A percentile compares a stretch with the other conserved stretches of the same genome.
Conservation (phyloP, 495 filamentous ascomycete species). For the Staphylotrichum longicolle region DNA sequence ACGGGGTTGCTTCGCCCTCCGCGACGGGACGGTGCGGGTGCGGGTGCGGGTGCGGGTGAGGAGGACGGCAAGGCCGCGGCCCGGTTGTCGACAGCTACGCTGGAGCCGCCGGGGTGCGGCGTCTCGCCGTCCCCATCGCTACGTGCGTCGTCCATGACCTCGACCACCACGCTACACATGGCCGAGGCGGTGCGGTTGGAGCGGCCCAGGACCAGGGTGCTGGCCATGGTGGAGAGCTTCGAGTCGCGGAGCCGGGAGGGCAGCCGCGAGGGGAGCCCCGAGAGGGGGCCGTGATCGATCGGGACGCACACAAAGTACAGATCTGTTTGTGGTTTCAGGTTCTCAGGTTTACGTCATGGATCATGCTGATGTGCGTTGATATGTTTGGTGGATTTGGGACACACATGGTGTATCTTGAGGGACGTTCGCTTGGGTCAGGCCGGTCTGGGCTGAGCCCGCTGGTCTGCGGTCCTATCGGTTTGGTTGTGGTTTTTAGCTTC, state of each 20-base stretch:
- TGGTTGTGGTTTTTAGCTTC: not conserved
- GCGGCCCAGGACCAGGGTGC: constrained; percentile 40
- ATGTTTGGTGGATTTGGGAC: no score
- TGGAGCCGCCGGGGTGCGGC: not conserved
- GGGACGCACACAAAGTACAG: no score
- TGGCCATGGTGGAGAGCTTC: constrained; percentile 49
- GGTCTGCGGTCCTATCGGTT: not conserved
- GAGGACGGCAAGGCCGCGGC: no score
- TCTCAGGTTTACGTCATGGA: no score
- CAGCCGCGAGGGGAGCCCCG: constrained; percentile 35
- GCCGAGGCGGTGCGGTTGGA: constrained; percentile 39
- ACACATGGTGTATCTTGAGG: no score
- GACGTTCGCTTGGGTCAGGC: no score
- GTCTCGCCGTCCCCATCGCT: constrained; percentile 26
- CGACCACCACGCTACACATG: constrained; percentile 26
- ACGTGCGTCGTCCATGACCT: constrained; percentile 19
- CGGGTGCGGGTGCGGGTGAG: no score
- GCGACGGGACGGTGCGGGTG: no score
- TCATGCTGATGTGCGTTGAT: not conserved
- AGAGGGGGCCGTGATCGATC: constrained; percentile 14
- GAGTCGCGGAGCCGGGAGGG: constrained; percentile 39
- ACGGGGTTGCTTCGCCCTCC: no score
- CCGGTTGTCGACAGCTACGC: not conserved
- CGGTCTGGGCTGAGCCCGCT: no score
- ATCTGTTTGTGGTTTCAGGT: no score